Percentiles rank a stretch among this genome's conserved stretches.
These are phyloP conservation scores for Colletotrichum plurivorum DNA, from an alignment of 2,329 filamentous ascomycete species.

Conservation along the genomic window DNA sequence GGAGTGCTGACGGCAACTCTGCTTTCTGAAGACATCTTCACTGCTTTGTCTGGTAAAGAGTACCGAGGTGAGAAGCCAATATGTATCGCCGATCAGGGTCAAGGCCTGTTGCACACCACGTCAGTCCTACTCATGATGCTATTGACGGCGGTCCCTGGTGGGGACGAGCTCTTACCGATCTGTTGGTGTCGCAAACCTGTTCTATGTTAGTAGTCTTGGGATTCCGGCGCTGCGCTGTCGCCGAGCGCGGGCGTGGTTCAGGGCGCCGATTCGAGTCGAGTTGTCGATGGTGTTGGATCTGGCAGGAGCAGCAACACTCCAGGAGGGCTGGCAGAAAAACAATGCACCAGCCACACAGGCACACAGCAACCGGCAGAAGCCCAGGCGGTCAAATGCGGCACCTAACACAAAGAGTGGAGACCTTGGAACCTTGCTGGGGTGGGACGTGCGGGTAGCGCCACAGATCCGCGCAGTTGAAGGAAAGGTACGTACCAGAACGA, in stretches of 20 bases:
- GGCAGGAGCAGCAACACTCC: slow-evolving; percentile 11
- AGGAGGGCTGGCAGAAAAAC: slow-evolving; percentile 38
- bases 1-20: slow-evolving; percentile 50
- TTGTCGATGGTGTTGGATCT: slow-evolving; percentile 32
- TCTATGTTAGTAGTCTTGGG: slow-evolving; percentile 45
- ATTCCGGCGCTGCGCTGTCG: slow-evolving; percentile 38
- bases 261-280: slow-evolving; percentile 37
- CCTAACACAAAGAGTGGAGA: neutral
- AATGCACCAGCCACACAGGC: slow-evolving; percentile 38
- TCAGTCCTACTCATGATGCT: slow-evolving; percentile 16
- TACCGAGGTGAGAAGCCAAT: slow-evolving; percentile 2
- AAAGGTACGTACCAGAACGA: slow-evolving; percentile 12
- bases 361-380: slow-evolving; percentile 38
- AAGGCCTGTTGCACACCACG: slow-evolving; percentile 25
- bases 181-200: slow-evolving; percentile 33
- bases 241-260: slow-evolving; percentile 37
- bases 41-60: neutral
- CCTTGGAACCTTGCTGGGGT: neutral
- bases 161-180: slow-evolving; percentile 11
- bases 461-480: neutral
- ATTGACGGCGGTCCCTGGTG: neutral
- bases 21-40: slow-evolving; percentile 49
- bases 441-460: slow-evolving; percentile 28
- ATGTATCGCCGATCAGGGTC: slow-evolving; percentile 30
- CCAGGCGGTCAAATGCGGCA: slow-evolving; percentile 22